Evolutionary conservation across 768 basidiomycete genomes (phyloP), one percentile per base, ranked within the genome.

Genomic region (Hysterangium stoloniferum): DNA sequence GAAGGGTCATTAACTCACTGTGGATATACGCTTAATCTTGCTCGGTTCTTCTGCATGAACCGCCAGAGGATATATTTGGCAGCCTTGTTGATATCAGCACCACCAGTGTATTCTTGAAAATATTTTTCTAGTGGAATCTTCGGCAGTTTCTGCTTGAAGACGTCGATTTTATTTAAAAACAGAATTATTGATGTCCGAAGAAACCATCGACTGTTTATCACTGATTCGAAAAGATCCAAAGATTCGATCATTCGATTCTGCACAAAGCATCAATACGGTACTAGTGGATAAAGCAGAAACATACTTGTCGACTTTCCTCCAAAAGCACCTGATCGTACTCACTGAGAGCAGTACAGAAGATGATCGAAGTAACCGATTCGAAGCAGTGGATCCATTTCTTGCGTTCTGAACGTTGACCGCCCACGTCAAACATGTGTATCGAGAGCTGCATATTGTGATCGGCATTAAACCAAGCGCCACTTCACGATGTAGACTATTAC

Each of bases 41-140:
- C 87, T 19, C 86, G 69, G 58, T 94, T 95, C 49, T 86, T 84
- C 65, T 95, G 89, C 75, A 92, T 93, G 59, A 95, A 97, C 59
- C 86, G 71, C 93, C 91, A 96, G 32, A 97, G 70, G 47, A 97
- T 92, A 56, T 90, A 95, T 58, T 93, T 92, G 0, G 92, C 90
- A 1, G 90, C 91, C 65, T 94, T 94, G 70, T 91, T 93, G 64
- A 94, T 87, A 59, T 94, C 88, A 3, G 82, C 66, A 4, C 90
- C 90, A 28, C 89, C 89, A 0, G 86, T 86, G 64, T 94, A 94
- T 60, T 93, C 91, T 4, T 88, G 80, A 64, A 92, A 93, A 63
- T 84, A 85, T 36, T 71, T 69, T 54, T 86, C 84, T n/a, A 90
- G 65, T 3, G 85, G 84, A 0, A 85, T 77, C 82, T 84, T 58